These are phyloP conservation scores for Decorospora gaudefroyi DNA, from an alignment of 2,329 filamentous ascomycete genomes.

Conservation along the genomic window DNA sequence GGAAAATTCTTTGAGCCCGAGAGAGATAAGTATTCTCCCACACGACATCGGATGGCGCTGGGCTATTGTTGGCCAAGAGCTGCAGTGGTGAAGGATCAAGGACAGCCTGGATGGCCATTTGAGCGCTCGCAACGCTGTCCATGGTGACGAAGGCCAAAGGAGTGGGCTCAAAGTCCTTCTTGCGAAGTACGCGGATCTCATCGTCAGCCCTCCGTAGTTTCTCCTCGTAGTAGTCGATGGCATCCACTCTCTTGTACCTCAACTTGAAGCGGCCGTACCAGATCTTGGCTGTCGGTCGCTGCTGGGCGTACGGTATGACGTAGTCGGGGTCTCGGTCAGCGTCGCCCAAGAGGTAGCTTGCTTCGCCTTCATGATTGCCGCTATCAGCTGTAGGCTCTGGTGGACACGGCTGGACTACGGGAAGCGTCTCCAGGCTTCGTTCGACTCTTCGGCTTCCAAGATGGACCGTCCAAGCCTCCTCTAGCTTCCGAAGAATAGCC, in stretches of 20 bases:
- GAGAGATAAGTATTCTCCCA: slow-evolving; percentile 92
- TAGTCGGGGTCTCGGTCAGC: slow-evolving; percentile 46
- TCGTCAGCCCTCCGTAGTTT: slow-evolving; percentile 79
- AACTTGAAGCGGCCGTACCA: slow-evolving; percentile 79
- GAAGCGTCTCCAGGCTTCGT: slow-evolving; percentile 54
- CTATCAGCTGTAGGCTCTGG: slow-evolving; percentile 37
- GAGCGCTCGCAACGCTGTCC: slow-evolving; percentile 87
- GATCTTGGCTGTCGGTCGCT: slow-evolving; percentile 70
- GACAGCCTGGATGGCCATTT: slow-evolving; percentile 95
- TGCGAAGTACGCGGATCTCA: slow-evolving; percentile 69
- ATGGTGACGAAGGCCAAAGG: slow-evolving; percentile 95
- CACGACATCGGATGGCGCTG: slow-evolving; percentile 87
- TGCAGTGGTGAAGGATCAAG: slow-evolving; percentile 88
- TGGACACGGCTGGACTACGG: slow-evolving; percentile 55
- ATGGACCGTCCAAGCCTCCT: slow-evolving; percentile 81
- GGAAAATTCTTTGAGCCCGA: slow-evolving; percentile 71
- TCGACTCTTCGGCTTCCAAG: slow-evolving; percentile 62
- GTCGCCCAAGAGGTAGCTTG: slow-evolving; percentile 63
- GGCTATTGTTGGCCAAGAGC: slow-evolving; percentile 81
- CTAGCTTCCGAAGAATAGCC: slow-evolving; percentile 69
- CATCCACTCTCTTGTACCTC: slow-evolving; percentile 75
- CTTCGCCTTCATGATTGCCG: slow-evolving; percentile 57
- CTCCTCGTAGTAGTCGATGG: slow-evolving; percentile 93
- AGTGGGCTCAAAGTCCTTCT: slow-evolving; percentile 75
- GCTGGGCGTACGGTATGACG: slow-evolving; percentile 52